phyloP scores from a whole-genome alignment of 768 basidiomycete genomes.

The Boletales sp. region DNA sequence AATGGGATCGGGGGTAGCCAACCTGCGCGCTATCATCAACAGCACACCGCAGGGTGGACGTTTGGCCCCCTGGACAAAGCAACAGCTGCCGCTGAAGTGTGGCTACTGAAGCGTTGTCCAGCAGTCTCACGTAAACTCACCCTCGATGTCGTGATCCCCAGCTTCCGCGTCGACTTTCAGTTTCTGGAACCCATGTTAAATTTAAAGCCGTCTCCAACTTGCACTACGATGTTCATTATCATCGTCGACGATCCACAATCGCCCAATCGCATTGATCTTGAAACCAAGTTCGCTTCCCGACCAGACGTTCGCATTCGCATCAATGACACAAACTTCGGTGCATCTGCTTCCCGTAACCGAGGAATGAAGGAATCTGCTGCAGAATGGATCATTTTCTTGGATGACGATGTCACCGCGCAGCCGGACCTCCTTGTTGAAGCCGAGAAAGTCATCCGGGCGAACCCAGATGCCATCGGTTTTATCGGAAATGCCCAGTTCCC shows the following conservation, averaged over 20 bases:
- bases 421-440: constrained; percentile 42
- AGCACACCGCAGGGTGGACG: constrained; percentile 45
- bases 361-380: constrained; percentile 53
- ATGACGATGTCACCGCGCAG: constrained; percentile 51
- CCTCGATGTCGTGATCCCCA: constrained; percentile 54
- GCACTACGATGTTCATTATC: constrained; percentile 53
- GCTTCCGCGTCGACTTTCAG: constrained; percentile 47
- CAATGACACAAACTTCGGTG: constrained; percentile 46
- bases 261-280: constrained; percentile 35
- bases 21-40: constrained; percentile 46
- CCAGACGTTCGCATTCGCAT: constrained; percentile 52
- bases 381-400: constrained; percentile 58
- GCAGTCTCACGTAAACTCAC: constrained; percentile 37
- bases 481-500: constrained; percentile 53
- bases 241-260: constrained; percentile 55
- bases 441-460: constrained; percentile 43
- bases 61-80: constrained; percentile 44
- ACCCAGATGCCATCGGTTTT: constrained; percentile 50
- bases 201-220: constrained; percentile 40
- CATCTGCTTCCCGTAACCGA: constrained; percentile 52
- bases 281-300: constrained; percentile 37
- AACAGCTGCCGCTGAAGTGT: constrained; percentile 32
- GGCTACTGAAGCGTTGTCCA: constrained; percentile 30
- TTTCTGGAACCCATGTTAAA: constrained; percentile 44
- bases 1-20: constrained; percentile 46